A percentile compares a stretch with the other conserved stretches of the same genome.
Conservation (phyloP, 345 rosid genomes). For the Eucalyptus globulus region DNA sequence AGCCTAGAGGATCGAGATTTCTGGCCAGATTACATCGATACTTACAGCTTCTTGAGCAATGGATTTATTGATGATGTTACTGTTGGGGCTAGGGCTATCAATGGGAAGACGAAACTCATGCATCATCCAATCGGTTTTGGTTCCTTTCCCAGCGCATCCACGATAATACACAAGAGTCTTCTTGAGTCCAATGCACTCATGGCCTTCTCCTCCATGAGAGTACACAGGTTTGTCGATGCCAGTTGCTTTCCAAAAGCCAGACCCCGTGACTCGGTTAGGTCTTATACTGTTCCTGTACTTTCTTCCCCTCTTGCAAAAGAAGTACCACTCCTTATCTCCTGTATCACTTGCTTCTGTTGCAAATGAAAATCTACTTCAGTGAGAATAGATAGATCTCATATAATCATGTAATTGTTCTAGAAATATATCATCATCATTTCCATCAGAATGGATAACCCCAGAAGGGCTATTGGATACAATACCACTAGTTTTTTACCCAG, state of each 20-base stretch:
- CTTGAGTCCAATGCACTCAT: conserved; percentile 67
- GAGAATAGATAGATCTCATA: neutral
- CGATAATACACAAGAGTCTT: conserved; percentile 87
- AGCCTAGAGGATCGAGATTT: neutral
- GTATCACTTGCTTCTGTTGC: conserved; percentile 18
- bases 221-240: conserved; percentile 83
- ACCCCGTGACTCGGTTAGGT: conserved; percentile 88
- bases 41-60: conserved; percentile 60
- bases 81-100: neutral
- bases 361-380: neutral
- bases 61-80: conserved; percentile 1
- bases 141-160: conserved; percentile 90
- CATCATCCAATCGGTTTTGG: conserved; percentile 99
- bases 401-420: neutral
- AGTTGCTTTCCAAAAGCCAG: conserved; percentile 98
- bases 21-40: neutral
- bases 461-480: neutral
- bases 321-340: conserved; percentile 65
- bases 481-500: neutral
- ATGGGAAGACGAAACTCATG: conserved; percentile 88
- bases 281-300: conserved; percentile 88
- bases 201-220: conserved; percentile 15
- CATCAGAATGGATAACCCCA: neutral
- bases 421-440: neutral
- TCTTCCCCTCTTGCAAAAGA: conserved; percentile 82